Evolutionary conservation across 1,139 yeast genomes (phyloP).

Genomic region (Pichiaceae sp.): DNA sequence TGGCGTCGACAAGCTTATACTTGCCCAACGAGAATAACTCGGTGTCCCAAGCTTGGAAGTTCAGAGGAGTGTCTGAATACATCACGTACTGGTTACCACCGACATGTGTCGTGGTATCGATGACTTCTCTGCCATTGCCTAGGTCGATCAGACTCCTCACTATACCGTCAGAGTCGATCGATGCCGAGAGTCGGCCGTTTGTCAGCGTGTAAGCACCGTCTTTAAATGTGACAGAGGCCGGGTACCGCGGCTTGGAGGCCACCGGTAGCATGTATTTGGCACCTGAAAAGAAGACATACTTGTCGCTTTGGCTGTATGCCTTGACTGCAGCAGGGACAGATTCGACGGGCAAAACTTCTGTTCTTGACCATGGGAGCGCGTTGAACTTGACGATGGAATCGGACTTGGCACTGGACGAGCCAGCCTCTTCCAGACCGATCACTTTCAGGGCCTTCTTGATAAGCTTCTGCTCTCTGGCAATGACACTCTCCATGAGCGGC

Average conservation of each 20-base stretch:
- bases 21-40: slow-evolving; percentile 78
- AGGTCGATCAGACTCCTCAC: slow-evolving; percentile 62
- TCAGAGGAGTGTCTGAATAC: slow-evolving; percentile 83
- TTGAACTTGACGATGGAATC: slow-evolving; percentile 31
- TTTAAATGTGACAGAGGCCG: slow-evolving; percentile 34
- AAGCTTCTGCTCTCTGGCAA: slow-evolving; percentile 44
- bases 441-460: slow-evolving; percentile 43
- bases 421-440: slow-evolving; percentile 23
- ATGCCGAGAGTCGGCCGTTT: slow-evolving; percentile 54
- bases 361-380: slow-evolving; percentile 64
- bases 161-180: slow-evolving; percentile 52
- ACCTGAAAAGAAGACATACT: slow-evolving; percentile 14
- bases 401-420: slow-evolving; percentile 3
- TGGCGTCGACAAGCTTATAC: slow-evolving; percentile 42
- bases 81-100: slow-evolving; percentile 77
- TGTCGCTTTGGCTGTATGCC: slow-evolving; percentile 10
- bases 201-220: slow-evolving; percentile 38
- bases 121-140: slow-evolving; percentile 53
- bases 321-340: slow-evolving; percentile 11
- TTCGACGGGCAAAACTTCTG: slow-evolving; percentile 40
- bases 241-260: slow-evolving; percentile 24
- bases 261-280: slow-evolving; percentile 17
- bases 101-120: slow-evolving; percentile 41
- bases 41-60: slow-evolving; percentile 97
- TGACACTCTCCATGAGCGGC: slow-evolving; percentile 59